Base-by-base conservation (phyloP, 1,284 basidiomycete species). In the Porodaedalea pini region DNA sequence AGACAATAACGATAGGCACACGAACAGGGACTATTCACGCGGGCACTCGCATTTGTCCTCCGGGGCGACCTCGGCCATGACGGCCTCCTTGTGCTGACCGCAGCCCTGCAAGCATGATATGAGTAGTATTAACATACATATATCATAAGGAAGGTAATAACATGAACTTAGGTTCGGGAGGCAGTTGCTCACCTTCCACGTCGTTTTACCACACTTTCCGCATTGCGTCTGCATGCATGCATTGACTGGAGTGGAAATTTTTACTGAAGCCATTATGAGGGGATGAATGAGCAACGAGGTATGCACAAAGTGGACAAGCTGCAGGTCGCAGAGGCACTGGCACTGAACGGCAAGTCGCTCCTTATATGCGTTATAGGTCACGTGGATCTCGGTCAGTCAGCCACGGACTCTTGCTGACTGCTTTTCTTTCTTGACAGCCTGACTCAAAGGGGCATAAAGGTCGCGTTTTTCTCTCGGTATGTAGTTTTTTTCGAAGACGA, bases 41-140 rank as follows among this genome's bases (percentile, higher is more conserved):
- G 74, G 62, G 67, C 87, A 90, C 62, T 67, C 70, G 70, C 88
- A 90, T 69, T 77, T 81, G 69, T 89, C 80, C 65, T 84, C 83
- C 61, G 84, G 84, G 66, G 81, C 79, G 63, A 89, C 82, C 64
- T 77, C 70, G 63, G 74, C 73, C 85, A 90, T 85, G 59, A 85
- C 85, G 83, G 86, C 67, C 27, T 54, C 54, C 8, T 17, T 45
- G 45, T 61, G 57, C 56, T 54, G 39, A 23, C 54, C 62, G 45
- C 54, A 58, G 58, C 61, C 61, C 60, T 60, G 54, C 45, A 41
- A 23, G 31, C 52, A 48, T 7, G 34, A 25, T 50, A n/a, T n/a
- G n/a, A n/a, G n/a, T n/a, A n/a, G n/a, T n/a, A n/a, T n/a, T n/a
- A n/a, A n/a, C n/a, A n/a, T n/a, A n/a, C n/a, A n/a, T n/a, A n/a